Conservation (phyloP, 1,284 basidiomycete genomes). For the Leccinum pseudoinsigne region DNA sequence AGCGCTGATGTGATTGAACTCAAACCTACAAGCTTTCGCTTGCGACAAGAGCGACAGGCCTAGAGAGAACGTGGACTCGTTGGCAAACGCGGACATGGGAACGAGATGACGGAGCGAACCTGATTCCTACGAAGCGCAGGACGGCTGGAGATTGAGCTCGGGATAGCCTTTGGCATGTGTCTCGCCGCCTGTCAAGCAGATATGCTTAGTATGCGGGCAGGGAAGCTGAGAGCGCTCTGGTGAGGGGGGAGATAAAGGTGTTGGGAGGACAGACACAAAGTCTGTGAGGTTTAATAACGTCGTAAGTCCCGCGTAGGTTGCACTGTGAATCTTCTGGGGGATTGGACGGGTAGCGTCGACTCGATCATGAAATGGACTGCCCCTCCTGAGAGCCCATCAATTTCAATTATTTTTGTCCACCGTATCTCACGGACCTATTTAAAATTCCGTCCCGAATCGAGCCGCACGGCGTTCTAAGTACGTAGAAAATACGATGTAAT, state of each 20-base stretch:
- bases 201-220: not conserved
- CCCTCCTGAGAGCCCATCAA: slow-evolving; percentile 19
- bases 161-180: slow-evolving; percentile 63
- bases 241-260: not conserved
- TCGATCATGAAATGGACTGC: slow-evolving; percentile 5
- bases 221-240: not conserved
- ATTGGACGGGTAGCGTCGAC: not conserved
- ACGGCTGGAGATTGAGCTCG: slow-evolving; percentile 38
- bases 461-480: slow-evolving; percentile 6
- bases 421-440: slow-evolving; percentile 27
- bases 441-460: slow-evolving; percentile 19
- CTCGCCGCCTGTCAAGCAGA: slow-evolving; percentile 4
- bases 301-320: not conserved
- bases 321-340: slow-evolving; percentile 1
- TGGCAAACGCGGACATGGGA: slow-evolving; percentile 3
- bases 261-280: not conserved
- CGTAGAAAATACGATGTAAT: slow-evolving; percentile 11
- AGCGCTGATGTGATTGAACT: not conserved
- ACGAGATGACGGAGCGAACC: slow-evolving; percentile 38
- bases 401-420: slow-evolving; percentile 19
- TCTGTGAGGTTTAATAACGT: not conserved
- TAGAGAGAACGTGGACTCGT: slow-evolving; percentile 29
- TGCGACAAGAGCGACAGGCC: slow-evolving; percentile 80
- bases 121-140: slow-evolving; percentile 78
- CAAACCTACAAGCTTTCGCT: slow-evolving; percentile 69